Conservation (phyloP, 345 rosid genomes). For the Boechera stricta region DNA sequence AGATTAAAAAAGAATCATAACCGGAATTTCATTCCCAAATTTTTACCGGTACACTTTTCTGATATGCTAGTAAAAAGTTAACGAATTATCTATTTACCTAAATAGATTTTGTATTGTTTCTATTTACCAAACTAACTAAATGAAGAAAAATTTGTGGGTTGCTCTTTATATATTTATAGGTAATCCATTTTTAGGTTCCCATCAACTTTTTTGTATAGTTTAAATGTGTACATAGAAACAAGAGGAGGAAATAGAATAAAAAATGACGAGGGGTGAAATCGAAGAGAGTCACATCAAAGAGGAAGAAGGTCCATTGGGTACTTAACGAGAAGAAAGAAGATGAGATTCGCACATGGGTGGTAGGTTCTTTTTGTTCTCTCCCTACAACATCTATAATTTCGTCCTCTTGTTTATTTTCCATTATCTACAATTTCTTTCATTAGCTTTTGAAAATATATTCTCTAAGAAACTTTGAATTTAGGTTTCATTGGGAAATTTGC, state of each 20-base stretch:
- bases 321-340: conserved; percentile 39
- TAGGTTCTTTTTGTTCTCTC: conserved; percentile 44
- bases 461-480: not conserved
- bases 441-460: not conserved
- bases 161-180: no score
- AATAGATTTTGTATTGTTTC: not conserved
- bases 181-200: not conserved
- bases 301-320: conserved; percentile 27
- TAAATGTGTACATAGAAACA: not conserved
- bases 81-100: not conserved
- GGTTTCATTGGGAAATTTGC: not conserved
- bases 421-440: not conserved
- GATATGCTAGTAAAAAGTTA: not conserved
- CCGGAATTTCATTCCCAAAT: no score
- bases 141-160: not conserved
- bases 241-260: not conserved
- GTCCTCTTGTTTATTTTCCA: not conserved
- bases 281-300: conserved; percentile 33
- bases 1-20: no score
- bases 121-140: not conserved
- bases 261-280: no score
- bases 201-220: not conserved
- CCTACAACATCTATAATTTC: conserved; percentile 10
- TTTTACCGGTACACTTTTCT: no score
- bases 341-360: conserved; percentile 46